Evolutionary conservation across 2,329 filamentous ascomycete genomes (phyloP), one percentile per base, ranked within the genome.

Genomic region (Grosmannia clavigera): DNA sequence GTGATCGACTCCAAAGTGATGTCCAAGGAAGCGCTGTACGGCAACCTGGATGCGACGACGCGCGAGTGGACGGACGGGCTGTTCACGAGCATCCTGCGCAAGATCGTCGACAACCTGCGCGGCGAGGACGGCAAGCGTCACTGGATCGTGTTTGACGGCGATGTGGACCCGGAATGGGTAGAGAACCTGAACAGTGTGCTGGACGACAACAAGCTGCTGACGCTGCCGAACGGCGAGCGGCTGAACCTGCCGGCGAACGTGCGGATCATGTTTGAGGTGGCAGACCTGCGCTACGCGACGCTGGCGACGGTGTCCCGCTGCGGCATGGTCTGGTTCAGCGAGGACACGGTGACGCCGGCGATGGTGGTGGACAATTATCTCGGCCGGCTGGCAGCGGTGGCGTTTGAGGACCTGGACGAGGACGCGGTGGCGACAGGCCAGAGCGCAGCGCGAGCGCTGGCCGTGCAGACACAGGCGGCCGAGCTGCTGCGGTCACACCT

Each of bases 321-420:
- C 72, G 94, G 94, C 80, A 99, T 99, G 94, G 95, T 99, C 16
- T 99, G 94, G 94, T 99, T 97, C 76, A 99, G 91, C 70, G 92
- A 96, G 68, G 95, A 99, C 69, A 97, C 92, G 33, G 92, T 99
- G 50, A 92, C 90, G 38, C 83, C 92, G 1, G 82, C 82, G 65
- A 96, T 99, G 88, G 88, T 97, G 84, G 87, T 97, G 50, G 80
- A 84, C 64, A 90, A 97, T 73, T 96, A 99, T 68, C 82, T 99
- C 58, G 84, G 94, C 62, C 85, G 86, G 55, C 82, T 99, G 48
- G 86, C 87, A 66, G 87, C 84, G 3, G 85, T 90, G 60, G 84
- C 89, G 0, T 96, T 99, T 67, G 94, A 99, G 68, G 94, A 99
- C 67, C 78, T 99, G 40, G 94, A 99, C 66, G 95, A 99, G 71